Conservation (phyloP, 176 grass and related monocot species). For the Elymus sibiricus region DNA sequence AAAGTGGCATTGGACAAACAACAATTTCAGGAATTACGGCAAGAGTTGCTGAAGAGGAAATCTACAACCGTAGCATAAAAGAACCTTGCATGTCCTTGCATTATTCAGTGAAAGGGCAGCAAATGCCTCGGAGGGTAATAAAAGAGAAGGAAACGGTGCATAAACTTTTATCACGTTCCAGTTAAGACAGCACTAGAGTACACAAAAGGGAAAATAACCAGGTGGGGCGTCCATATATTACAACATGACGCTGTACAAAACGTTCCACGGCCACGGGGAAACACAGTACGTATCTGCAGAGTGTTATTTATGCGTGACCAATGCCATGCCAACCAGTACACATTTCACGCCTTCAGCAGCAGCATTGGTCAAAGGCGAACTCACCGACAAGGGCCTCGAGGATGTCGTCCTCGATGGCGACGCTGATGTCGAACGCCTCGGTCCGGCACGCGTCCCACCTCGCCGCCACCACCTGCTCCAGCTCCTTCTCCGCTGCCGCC, state of each 20-base stretch:
- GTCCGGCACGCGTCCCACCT: slow-evolving; percentile 30
- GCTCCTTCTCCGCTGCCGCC: slow-evolving; percentile 40
- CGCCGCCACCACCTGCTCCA: slow-evolving; percentile 29
- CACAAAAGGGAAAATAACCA: neutral
- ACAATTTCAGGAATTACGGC: too few species aligned
- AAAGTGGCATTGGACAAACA: too few species aligned
- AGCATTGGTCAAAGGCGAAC: slow-evolving; percentile 41
- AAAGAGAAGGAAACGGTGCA: neutral
- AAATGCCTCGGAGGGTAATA: too few species aligned
- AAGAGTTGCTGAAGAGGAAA: too few species aligned
- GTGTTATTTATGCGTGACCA: slow-evolving; percentile 2
- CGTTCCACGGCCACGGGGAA: neutral
- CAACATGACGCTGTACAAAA: slow-evolving; percentile 43
- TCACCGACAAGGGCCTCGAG: slow-evolving; percentile 57
- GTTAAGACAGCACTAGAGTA: neutral
- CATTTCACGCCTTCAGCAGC: neutral
- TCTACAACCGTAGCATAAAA: too few species aligned
- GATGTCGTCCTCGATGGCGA: slow-evolving; percentile 60
- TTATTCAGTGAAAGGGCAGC: too few species aligned
- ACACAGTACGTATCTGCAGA: slow-evolving; percentile 38
- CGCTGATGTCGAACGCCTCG: slow-evolving; percentile 64
- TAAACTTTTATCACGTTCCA: neutral
- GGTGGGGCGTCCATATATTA: neutral
- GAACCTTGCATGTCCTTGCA: too few species aligned
- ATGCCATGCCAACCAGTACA: neutral